These are phyloP conservation scores for Cicer yamashitae DNA, from an alignment of 306 rosid genomes.

Conservation along the genomic window DNA sequence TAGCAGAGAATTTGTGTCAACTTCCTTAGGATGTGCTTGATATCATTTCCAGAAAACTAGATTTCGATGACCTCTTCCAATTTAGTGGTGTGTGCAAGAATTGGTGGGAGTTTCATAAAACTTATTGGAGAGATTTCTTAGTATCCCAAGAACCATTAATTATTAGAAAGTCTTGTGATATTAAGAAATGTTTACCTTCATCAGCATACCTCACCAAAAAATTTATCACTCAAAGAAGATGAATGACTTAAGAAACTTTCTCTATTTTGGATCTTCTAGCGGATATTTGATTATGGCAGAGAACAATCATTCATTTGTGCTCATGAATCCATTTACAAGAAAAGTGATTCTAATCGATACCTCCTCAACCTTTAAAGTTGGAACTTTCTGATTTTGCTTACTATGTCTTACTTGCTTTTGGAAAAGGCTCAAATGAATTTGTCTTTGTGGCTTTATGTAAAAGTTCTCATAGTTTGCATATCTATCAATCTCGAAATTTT, in stretches of 20 bases:
- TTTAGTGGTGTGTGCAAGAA: conserved; percentile 4
- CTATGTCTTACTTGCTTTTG: not conserved
- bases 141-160: conserved; percentile 9
- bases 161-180: not conserved
- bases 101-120: conserved; percentile 20
- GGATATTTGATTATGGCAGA: not conserved
- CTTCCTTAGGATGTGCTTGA: conserved; percentile 5
- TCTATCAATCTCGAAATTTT: not conserved
- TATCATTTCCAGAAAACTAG: not conserved
- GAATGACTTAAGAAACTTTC: not conserved
- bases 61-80: not conserved
- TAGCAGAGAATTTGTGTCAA: not conserved
- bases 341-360: not conserved
- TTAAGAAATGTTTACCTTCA: not conserved
- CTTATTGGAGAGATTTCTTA: conserved; percentile 8
- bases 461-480: not conserved
- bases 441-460: not conserved
- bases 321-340: conserved; percentile 14
- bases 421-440: not conserved
- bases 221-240: not conserved
- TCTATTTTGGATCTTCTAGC: not conserved
- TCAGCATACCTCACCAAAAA: not conserved
- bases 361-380: not conserved
- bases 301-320: not conserved
- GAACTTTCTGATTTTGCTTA: not conserved